Evolutionary conservation across 2,329 filamentous ascomycete species (phyloP).

Genomic region (Paramyrothecium sp.): DNA sequence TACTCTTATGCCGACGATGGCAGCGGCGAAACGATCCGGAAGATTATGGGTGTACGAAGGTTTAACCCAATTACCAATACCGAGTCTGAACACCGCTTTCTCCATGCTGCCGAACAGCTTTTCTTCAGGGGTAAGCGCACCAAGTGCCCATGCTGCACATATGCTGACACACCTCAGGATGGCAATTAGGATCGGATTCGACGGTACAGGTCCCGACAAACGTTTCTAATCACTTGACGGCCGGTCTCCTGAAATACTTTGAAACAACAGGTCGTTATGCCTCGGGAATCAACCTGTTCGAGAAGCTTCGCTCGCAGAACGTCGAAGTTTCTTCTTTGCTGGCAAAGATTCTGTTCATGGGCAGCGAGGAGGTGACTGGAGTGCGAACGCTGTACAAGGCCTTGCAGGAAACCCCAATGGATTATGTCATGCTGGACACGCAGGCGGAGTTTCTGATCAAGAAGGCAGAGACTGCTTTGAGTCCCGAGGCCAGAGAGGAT

Average conservation of each 20-base stretch:
- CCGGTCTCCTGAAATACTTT: conserved; percentile 92
- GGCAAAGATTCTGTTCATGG: conserved; percentile 87
- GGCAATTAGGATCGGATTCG: conserved; percentile 94
- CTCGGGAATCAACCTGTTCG: conserved; percentile 95
- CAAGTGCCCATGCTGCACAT: neutral
- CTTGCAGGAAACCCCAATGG: conserved; percentile 90
- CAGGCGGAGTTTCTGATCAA: conserved; percentile 89
- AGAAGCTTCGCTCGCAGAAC: conserved; percentile 88
- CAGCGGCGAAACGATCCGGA: conserved; percentile 89
- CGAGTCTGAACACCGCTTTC: conserved; percentile 95
- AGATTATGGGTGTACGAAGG: conserved; percentile 92
- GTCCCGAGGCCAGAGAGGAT: conserved; percentile 56
- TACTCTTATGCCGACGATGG: conserved; percentile 97
- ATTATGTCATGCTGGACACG: conserved; percentile 92
- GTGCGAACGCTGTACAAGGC: conserved; percentile 85
- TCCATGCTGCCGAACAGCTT: conserved; percentile 88
- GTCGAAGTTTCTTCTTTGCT: conserved; percentile 92
- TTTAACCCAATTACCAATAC: conserved; percentile 98
- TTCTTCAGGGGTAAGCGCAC: conserved; percentile 77
- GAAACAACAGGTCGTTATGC: conserved; percentile 91
- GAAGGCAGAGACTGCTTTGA: conserved; percentile 65
- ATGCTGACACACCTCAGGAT: conserved; percentile 55
- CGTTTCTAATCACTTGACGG: conserved; percentile 91
- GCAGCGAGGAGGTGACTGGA: conserved; percentile 95
- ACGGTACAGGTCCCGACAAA: conserved; percentile 97